Percentiles rank a stretch among this genome's conserved stretches.
Conservation (phyloP, 306 rosid genomes). For the Sindora glabra region DNA sequence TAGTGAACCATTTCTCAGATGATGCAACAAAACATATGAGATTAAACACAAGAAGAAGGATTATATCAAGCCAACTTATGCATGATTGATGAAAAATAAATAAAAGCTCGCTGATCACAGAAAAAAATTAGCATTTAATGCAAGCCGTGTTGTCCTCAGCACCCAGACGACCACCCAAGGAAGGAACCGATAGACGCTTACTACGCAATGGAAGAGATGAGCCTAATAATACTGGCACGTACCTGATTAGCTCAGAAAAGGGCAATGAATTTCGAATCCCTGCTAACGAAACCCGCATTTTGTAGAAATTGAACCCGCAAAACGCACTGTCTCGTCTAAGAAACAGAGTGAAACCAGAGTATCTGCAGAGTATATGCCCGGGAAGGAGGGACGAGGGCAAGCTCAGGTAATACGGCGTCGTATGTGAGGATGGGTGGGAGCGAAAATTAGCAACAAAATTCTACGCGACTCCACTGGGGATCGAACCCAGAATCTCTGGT, state of each 20-base stretch:
- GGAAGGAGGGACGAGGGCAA: too few relatives aligned
- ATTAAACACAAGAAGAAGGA: too few relatives aligned
- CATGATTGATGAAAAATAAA: too few relatives aligned
- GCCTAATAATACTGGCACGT: background rate
- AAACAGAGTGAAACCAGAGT: background rate
- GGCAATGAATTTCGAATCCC: conserved; percentile 48
- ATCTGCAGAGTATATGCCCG: too few relatives aligned
- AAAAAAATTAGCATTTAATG: background rate
- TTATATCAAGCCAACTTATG: background rate
- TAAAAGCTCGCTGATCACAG: too few relatives aligned
- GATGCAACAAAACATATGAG: too few relatives aligned
- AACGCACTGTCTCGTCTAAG: background rate
- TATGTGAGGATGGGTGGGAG: background rate
- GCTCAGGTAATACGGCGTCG: conserved; percentile 10
- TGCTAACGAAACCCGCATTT: conserved; percentile 29
- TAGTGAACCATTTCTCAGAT: too few relatives aligned
- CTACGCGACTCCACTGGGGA: conserved; percentile 35
- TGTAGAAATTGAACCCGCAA: background rate
- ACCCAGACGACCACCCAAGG: too few relatives aligned
- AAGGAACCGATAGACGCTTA: background rate
- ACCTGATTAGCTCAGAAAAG: conserved; percentile 66
- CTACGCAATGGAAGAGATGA: background rate
- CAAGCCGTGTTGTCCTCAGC: too few relatives aligned
- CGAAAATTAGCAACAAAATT: too few relatives aligned
- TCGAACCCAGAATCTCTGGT: conserved; percentile 79